Evolutionary conservation across 805 yeast species (phyloP), one percentile per base, ranked within the genome.

Genomic region (Scheffersomyces spartinae): DNA sequence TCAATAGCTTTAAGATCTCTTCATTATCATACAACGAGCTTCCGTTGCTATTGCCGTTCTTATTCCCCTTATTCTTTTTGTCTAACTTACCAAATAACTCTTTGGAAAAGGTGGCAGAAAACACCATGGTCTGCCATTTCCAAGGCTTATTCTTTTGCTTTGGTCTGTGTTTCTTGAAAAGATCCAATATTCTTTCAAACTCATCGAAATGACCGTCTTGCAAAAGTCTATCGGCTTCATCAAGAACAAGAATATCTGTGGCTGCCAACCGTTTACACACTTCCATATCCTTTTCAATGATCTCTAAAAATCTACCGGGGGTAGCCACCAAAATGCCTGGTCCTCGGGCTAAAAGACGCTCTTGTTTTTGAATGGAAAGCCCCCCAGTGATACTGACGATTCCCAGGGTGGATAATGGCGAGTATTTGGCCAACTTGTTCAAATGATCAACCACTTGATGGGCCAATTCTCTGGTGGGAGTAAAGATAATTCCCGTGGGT

Each of bases 181-280:
- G 49, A 28, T 78, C 83, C 33, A 88, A 55, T 31, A 83, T 78
- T 42, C 74, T 78, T 38, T 79, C 93, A 35, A 91, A 69, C 48
- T 91, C 98, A 32, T 83, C 93, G 46, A 88, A 91, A 52, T 86
- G 97, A 2, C 97, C 96, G 43, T 86, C 95, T 51, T 88, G 95
- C 26, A 91, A 62, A 34, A 91, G 57, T 49, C 98, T 65, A 59
- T 91, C 98, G 8, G 98, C 98, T 51, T 91, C 98, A 61, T 91
- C 98, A 17, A 88, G 60, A 1, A 86, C 94, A 13, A 74, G 42
- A 6, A 61, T 54, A 29, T 67, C 73, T 4, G 69, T 56, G 9
- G 58, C 45, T 8, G 72, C 61, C 26, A 68, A 35, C 31, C 64
- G 43, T 13, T 42, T 44, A 3, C 58, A 50, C 9, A 62, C 32